phyloP scores from a whole-genome alignment of 257 asterid species.

The Sherardia arvensis region DNA sequence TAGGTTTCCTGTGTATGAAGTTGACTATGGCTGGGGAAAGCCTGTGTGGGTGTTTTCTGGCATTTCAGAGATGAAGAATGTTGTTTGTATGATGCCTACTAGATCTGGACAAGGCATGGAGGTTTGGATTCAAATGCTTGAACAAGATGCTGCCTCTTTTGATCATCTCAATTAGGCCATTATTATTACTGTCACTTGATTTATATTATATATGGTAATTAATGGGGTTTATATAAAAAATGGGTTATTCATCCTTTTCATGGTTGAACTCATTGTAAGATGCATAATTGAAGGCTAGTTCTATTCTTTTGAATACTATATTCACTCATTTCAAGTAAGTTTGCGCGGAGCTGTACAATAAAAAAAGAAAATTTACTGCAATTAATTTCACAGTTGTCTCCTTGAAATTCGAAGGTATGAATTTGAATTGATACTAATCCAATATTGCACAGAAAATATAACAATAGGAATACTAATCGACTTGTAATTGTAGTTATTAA shows the following conservation, averaged over 20 bases:
- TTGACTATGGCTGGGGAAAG: constrained; percentile 43
- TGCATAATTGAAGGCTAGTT: too few relatives aligned
- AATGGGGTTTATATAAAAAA: too few relatives aligned
- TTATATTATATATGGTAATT: too few relatives aligned
- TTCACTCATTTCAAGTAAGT: too few relatives aligned
- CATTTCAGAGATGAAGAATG: constrained; percentile 23
- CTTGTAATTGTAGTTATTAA: background rate
- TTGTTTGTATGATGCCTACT: constrained; percentile 20
- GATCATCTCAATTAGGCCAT: too few relatives aligned
- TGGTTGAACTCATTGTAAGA: too few relatives aligned
- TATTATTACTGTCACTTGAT: too few relatives aligned
- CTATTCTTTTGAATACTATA: too few relatives aligned
- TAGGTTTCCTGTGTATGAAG: constrained; percentile 39
- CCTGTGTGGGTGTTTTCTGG: constrained; percentile 29
- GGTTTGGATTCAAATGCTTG: constrained; percentile 30
- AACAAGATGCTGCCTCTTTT: constrained; percentile 7
- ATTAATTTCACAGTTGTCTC: background rate
- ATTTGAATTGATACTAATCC: too few relatives aligned
- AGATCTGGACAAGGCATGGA: constrained; percentile 37
- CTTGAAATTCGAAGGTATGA: background rate
- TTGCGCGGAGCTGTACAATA: too few relatives aligned
- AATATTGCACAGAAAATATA: background rate
- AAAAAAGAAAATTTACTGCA: background rate
- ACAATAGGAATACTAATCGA: background rate
- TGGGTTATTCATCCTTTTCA: too few relatives aligned